These are phyloP conservation scores for Amanita rubescens DNA, from an alignment of 768 basidiomycete genomes.

Conservation along the genomic window DNA sequence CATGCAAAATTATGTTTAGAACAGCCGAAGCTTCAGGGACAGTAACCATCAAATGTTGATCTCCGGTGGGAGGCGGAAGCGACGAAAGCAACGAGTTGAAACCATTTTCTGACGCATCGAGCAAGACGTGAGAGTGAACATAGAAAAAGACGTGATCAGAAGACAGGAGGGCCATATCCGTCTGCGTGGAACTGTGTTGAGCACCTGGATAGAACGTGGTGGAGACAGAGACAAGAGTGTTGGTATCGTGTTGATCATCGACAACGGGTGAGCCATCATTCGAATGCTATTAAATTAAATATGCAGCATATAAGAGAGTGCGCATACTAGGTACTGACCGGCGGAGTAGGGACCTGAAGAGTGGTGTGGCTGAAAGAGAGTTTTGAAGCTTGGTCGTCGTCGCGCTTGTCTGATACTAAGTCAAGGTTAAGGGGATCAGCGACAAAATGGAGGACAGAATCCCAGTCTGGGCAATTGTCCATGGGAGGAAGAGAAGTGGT, in stretches of 20 bases:
- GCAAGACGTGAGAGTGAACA: constrained; percentile 54
- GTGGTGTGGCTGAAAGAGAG: constrained; percentile 13
- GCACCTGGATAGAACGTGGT: constrained; percentile 77
- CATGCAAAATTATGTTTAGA: constrained; percentile 68
- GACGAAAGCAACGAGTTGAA: constrained; percentile 55
- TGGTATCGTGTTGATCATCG: constrained; percentile 28
- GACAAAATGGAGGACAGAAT: constrained; percentile 56
- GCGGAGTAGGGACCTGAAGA: constrained; percentile 56
- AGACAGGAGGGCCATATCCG: constrained; percentile 62
- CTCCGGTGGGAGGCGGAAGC: constrained; percentile 27
- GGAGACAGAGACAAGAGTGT: constrained; percentile 61
- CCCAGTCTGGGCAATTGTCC: constrained; percentile 39
- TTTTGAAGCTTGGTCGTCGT: constrained; percentile 17
- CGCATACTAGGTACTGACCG: constrained; percentile 31
- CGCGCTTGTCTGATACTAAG: constrained; percentile 31
- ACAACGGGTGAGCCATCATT: constrained; percentile 36
- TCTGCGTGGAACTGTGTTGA: constrained; percentile 43
- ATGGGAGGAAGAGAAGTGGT: constrained; percentile 11
- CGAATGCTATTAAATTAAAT: constrained; percentile 29
- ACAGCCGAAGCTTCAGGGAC: constrained; percentile 53
- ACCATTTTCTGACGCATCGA: constrained; percentile 52
- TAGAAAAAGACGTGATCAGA: constrained; percentile 83
- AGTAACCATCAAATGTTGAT: constrained; percentile 43
- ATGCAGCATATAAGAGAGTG: not conserved
- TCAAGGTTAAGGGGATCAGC: constrained; percentile 38